Evolutionary conservation across 1,139 yeast species (phyloP), one percentile per base, ranked within the genome.

Genomic region (Meyerozyma guilliermondii): DNA sequence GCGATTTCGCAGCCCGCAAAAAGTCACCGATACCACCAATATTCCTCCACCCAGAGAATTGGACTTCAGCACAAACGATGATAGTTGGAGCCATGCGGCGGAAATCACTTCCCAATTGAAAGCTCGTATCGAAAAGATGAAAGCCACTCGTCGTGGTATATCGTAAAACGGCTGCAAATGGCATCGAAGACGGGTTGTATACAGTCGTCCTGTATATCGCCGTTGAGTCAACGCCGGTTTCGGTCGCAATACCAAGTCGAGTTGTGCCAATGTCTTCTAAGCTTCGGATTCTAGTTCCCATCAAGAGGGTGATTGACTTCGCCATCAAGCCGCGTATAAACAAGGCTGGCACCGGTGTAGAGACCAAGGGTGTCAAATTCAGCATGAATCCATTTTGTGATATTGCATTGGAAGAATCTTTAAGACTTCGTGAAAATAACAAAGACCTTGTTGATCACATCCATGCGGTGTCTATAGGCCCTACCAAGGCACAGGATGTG

Each of bases 351-450:
- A 84, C 89, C 10, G 96, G 94, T 4, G 83, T 92, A 42, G 96
- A 89, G 56, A 83, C 92, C 45, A 80, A 86, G 52, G 97, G 97
- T 44, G 89, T 88, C 54, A 91, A 91, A 68, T 89, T 85, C 74
- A 81, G 91, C 59, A 88, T 92, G 65, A 92, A 92, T 63, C 98
- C 98, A 43, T 92, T 92, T 66, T 94, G 96, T 67, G 98, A 92
- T 65, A 92, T 92, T 60, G 98, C 98, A 13, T 71, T 77, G 43
- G 98, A 92, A 66, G 98, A 92, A 64, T 95, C 98, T 3, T 72
- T 91, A 41, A 78, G 84, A 54, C 75, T 92, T 52, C 81, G 79
- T 56, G 92, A 87, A 56, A 72, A 73, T 39, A 65, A 82, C 60
- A 83, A 84, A 56, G 82, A 66, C n/a, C 64, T 79, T 39, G 96